phyloP scores from a whole-genome alignment of 495 filamentous ascomycete species.

The Letharia columbiana region DNA sequence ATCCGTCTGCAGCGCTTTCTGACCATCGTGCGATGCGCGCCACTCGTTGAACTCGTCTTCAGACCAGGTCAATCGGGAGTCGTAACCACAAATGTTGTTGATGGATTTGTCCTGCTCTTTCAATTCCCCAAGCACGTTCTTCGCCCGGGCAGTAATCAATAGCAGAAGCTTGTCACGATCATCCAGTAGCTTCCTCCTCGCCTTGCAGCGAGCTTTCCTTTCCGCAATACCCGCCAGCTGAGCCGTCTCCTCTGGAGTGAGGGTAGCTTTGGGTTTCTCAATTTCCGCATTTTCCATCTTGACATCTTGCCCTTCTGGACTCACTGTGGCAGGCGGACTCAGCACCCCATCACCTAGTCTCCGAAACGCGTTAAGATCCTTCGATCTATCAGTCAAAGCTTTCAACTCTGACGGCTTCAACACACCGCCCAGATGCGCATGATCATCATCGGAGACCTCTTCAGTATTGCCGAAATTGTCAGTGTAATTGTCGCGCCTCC shows the following conservation, averaged over 20 bases:
- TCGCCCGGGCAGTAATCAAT: constrained; percentile 39
- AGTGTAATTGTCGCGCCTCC: constrained; percentile 19
- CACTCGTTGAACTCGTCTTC: constrained; percentile 55
- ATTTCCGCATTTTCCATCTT: constrained; percentile 62
- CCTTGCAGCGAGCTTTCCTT: constrained; percentile 33
- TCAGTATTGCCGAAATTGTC: constrained; percentile 18
- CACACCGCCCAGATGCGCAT: constrained; percentile 39
- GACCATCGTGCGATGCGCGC: constrained; percentile 36
- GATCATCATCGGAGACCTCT: constrained; percentile 27
- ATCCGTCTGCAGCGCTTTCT: constrained; percentile 36
- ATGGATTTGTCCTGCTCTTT: constrained; percentile 37
- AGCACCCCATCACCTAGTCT: constrained; percentile 47
- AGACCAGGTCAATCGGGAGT: constrained; percentile 50
- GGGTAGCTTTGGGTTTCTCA: constrained; percentile 53
- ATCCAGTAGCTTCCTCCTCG: constrained; percentile 37
- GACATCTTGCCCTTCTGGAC: constrained; percentile 17
- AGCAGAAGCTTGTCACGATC: constrained; percentile 38
- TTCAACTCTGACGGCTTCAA: constrained; percentile 52
- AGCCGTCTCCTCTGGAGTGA: constrained; percentile 36
- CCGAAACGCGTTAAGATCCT: constrained; percentile 46
- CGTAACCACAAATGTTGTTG: constrained; percentile 61
- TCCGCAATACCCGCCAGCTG: constrained; percentile 38
- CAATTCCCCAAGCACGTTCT: constrained; percentile 37
- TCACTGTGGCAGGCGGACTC: constrained; percentile 30
- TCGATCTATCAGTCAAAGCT: constrained; percentile 40